Base-by-base conservation (phyloP, 176 grass and related monocot species). In the Metroxylon sagu region DNA sequence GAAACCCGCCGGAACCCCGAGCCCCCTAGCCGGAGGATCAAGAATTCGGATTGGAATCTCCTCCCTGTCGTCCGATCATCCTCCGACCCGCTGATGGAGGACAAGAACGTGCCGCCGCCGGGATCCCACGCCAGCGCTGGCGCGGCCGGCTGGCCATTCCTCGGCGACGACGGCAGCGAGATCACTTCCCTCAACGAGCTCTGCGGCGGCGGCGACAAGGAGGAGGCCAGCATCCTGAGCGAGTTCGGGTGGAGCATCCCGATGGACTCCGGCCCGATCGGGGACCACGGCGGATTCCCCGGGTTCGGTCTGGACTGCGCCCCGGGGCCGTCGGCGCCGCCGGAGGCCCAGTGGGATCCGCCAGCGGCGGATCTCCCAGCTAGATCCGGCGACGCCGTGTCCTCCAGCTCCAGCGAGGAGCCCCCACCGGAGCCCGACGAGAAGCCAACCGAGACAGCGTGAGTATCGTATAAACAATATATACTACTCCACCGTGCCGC, bases 371-470 rank as follows among this genome's bases (percentile, higher is more conserved):
- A 50, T 18, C 58, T 76, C 7, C 65, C 43, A 10, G 17, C 50
- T 14, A 56, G 76, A 62, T 64, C 59, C 4, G 84, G 56, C 39
- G 81, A 85, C 17, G 50, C 77, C 55, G 50, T 65, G 57, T 27
- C 48, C 68, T 85, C 80, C 55, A 83, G 83, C 83, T 80, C 83
- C 62, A 35, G 72, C 3, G 74, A 72, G 7, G 68, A 18, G 6
- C 50, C 29, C 14, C 18, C 21, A 18, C 76, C 65, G 29, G 52
- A 50, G 67, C 26, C 35, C 4, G 4, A 39, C 2, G 26, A 25
- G 81, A 69, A 60, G 49, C n/a, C 53, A 25, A 52, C 68, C 63
- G 85, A 85, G 30, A 69, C 78, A 95, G 74, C 72, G 89, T 95
- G 80, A 95, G 89, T 95, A 51, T 26, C 26, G 6, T 77, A 63